Conservation (phyloP, 176 grass and related monocot genomes). For the Carex myosuroides region DNA sequence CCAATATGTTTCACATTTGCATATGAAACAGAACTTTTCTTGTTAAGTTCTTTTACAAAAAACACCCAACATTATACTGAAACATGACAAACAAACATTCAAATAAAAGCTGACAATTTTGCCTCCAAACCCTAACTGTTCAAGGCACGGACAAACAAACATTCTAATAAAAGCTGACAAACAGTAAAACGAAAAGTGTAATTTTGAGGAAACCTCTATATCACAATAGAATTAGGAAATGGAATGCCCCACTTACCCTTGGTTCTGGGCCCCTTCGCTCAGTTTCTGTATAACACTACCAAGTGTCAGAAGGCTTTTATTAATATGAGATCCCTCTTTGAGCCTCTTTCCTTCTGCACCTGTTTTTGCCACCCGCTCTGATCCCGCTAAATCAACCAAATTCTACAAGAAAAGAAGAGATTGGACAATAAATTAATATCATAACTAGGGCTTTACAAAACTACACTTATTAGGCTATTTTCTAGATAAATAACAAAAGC, state of each 20-base stretch:
- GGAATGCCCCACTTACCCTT: constrained; percentile 44
- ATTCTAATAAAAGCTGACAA: background rate
- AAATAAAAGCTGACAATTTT: background rate
- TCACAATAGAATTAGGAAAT: background rate
- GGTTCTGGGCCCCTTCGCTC: constrained; percentile 80
- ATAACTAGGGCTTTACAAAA: background rate
- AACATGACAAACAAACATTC: background rate
- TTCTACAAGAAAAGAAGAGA: constrained; percentile 48
- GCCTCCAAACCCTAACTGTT: background rate
- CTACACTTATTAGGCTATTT: background rate
- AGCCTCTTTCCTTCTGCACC: constrained; percentile 88
- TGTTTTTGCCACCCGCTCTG: constrained; percentile 92
- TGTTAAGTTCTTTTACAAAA: background rate
- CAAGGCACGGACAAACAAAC: background rate
- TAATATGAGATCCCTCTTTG: constrained; percentile 98
- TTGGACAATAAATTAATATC: background rate
- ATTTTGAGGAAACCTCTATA: background rate
- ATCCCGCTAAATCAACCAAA: constrained; percentile 95
- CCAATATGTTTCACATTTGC: background rate
- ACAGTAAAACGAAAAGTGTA: background rate
- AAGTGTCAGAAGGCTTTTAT: constrained; percentile 88
- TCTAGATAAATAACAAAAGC: background rate
- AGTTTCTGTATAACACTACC: constrained; percentile 93
- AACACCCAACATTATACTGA: background rate
- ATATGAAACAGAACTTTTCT: background rate